Evolutionary conservation across 2,329 filamentous ascomycete species (phyloP), one percentile per base, ranked within the genome.

Genomic region (Fusarium udum): DNA sequence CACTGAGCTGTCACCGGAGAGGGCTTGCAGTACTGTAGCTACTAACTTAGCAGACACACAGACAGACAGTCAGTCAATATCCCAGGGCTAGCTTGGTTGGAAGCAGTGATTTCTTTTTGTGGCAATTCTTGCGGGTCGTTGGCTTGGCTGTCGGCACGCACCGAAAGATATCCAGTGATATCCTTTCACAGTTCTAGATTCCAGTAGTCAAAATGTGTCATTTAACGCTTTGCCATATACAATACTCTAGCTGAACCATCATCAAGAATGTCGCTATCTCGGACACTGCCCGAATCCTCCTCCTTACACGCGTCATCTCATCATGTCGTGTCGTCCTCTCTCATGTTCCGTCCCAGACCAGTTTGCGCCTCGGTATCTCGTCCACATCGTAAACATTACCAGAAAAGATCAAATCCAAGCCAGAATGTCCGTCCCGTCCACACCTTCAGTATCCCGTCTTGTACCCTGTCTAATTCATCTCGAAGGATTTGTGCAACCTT

Each of bases 341-440:
- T 60, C 51, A 45, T 53, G 37, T 45, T n/a, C 42, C 37, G 43
- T 58, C 40, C 42, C 48, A 53, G 32, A 58, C 45, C 34, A 60
- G 16, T 26, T 28, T 73, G 49, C 63, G 59, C 75, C 75, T 77
- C 75, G 75, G 75, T 74, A 74, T 64, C 51, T 71, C 49, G 43
- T 51, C 42, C 56, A 61, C 56, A 37, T 34, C 32, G 46, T 56
- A 34, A 55, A 51, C 32, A 45, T 49, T 58, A 60, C 45, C 20
- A 48, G 36, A 42, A 60, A 60, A 26, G 42, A 59, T 28, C 67
- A 57, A 53, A 42, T 7, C 42, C 37, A 67, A 74, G 32, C 26
- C 22, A 67, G 58, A 55, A 40, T 39, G n/a, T 61, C 39, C 43
- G 18, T 61, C 55, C 62, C 43, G 32, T 51, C 51, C 67, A 61